These are phyloP conservation scores for Apostasia shenzhenica DNA, from an alignment of 106 monocot species.

Conservation along the genomic window DNA sequence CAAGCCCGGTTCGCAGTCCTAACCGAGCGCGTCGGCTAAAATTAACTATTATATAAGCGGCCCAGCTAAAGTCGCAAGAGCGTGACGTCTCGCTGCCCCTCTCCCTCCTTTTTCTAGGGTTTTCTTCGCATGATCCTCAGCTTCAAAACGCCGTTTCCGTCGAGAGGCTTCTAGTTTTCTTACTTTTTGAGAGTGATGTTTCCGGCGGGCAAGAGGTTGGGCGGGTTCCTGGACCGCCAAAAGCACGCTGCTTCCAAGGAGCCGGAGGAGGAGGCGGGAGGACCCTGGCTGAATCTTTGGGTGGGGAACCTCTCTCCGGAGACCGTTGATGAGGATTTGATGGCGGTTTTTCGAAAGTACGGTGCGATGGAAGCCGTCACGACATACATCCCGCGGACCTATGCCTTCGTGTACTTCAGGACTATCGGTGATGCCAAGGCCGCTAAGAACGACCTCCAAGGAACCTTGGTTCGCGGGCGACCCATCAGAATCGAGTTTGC, in stretches of 20 bases:
- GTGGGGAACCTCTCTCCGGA: constrained; percentile 61
- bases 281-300: constrained; percentile 54
- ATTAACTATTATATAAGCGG: too few relatives aligned
- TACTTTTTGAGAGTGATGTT: neutral
- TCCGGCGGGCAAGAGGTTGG: constrained; percentile 1
- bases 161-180: too few relatives aligned
- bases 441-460: constrained; percentile 54
- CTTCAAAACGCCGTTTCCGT: neutral
- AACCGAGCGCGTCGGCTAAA: too few relatives aligned
- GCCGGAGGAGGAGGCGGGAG: constrained; percentile 11
- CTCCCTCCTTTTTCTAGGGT: neutral
- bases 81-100: neutral
- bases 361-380: constrained; percentile 63
- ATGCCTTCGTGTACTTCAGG: constrained; percentile 76
- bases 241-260: constrained; percentile 14
- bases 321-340: constrained; percentile 52
- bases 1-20: too few relatives aligned
- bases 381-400: constrained; percentile 45
- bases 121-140: neutral
- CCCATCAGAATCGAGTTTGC: constrained; percentile 61
- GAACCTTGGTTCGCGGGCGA: constrained; percentile 31
- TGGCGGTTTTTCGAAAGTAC: constrained; percentile 40
- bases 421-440: constrained; percentile 39
- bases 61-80: too few relatives aligned
- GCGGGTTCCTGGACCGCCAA: neutral